Conservation (phyloP, 805 yeast genomes). For the Yarrowia deformans region DNA sequence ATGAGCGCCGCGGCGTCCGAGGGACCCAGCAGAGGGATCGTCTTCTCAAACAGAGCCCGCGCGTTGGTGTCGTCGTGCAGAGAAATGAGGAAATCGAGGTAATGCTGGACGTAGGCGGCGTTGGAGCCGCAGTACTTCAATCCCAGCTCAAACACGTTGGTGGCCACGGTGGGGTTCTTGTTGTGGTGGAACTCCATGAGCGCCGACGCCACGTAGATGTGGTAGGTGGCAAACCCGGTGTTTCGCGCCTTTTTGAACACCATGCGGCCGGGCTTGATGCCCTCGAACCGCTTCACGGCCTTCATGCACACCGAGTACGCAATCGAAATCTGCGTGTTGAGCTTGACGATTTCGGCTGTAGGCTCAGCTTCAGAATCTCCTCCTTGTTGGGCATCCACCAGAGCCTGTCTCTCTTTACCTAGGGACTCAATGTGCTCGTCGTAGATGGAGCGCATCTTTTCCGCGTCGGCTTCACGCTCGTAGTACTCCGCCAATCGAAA, state of each 20-base stretch:
- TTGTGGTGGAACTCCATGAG: slow-evolving; percentile 73
- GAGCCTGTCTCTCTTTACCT: slow-evolving; percentile 53
- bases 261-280: slow-evolving; percentile 73
- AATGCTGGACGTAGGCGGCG: slow-evolving; percentile 69
- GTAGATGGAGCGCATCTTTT: slow-evolving; percentile 60
- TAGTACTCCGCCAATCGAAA: slow-evolving; percentile 72
- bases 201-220: slow-evolving; percentile 83
- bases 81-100: slow-evolving; percentile 73
- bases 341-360: neutral
- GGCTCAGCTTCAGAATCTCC: too few species aligned
- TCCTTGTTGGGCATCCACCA: too few species aligned
- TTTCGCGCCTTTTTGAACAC: slow-evolving; percentile 76
- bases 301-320: slow-evolving; percentile 76
- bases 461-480: slow-evolving; percentile 64
- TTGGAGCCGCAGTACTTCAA: slow-evolving; percentile 63
- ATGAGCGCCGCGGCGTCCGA: slow-evolving; percentile 56
- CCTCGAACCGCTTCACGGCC: slow-evolving; percentile 68
- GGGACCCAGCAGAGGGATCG: slow-evolving; percentile 62
- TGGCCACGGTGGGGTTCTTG: slow-evolving; percentile 67
- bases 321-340: slow-evolving; percentile 57
- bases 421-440: slow-evolving; percentile 60
- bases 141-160: slow-evolving; percentile 80
- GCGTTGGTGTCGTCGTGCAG: slow-evolving; percentile 76
- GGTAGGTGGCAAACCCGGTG: slow-evolving; percentile 68
- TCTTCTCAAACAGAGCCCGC: slow-evolving; percentile 81